These are phyloP conservation scores for Trichosporon sp. DNA, from an alignment of 1,284 basidiomycete species.

Conservation along the genomic window DNA sequence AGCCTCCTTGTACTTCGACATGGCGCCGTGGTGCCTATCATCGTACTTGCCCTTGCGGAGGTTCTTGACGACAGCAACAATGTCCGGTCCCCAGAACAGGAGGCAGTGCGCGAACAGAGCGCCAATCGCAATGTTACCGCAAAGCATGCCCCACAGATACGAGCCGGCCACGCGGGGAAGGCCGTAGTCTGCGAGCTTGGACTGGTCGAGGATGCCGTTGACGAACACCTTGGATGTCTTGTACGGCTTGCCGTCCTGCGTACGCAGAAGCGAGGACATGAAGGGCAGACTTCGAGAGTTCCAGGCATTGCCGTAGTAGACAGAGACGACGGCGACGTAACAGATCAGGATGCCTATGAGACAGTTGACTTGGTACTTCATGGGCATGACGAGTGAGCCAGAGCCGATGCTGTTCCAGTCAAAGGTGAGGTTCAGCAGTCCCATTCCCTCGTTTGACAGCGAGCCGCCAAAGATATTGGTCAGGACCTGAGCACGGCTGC, in stretches of 20 bases:
- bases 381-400: slow-evolving; percentile 21
- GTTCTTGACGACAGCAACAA: slow-evolving; percentile 53
- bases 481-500: slow-evolving; percentile 15
- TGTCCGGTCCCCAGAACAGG: slow-evolving; percentile 36
- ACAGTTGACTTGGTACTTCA: slow-evolving; percentile 33
- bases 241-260: slow-evolving; percentile 27
- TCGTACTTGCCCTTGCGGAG: slow-evolving; percentile 51
- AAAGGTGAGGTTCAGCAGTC: slow-evolving; percentile 28
- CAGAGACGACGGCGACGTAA: slow-evolving; percentile 22
- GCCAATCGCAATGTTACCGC: slow-evolving; percentile 52
- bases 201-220: slow-evolving; percentile 24
- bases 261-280: slow-evolving; percentile 17
- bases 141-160: slow-evolving; percentile 57
- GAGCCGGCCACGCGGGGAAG: slow-evolving; percentile 44
- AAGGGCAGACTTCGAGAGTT: slow-evolving; percentile 16
- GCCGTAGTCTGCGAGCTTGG: slow-evolving; percentile 24
- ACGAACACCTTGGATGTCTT: slow-evolving; percentile 49
- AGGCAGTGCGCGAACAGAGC: slow-evolving; percentile 57
- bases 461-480: slow-evolving; percentile 39
- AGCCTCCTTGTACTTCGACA: slow-evolving; percentile 37
- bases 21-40: slow-evolving; percentile 54
- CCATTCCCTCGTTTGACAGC: slow-evolving; percentile 31
- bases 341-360: slow-evolving; percentile 28
- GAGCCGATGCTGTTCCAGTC: slow-evolving; percentile 42
- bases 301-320: slow-evolving; percentile 37